Evolutionary conservation across 345 rosid species (phyloP), one percentile per base, ranked within the genome.

Genomic region (Excoecaria agallocha): DNA sequence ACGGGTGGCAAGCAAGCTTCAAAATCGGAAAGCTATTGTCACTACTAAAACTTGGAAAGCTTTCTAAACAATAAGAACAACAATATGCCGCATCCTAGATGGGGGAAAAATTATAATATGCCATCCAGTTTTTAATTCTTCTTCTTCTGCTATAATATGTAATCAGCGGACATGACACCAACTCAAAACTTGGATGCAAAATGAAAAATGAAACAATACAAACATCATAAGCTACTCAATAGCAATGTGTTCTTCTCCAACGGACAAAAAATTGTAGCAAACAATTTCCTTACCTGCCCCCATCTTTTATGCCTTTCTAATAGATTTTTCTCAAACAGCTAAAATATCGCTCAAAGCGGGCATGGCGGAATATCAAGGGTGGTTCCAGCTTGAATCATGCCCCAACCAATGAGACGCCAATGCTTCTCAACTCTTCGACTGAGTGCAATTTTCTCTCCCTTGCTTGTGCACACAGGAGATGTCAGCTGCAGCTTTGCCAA

Each of bases 401-500:
- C 99, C 98, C 98, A 91, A 11, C 98, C 96, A 5, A 95, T 93
- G 45, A 95, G 89, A 78, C 96, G 93, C 97, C 96, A 93, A 78
- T 93, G 99, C 86, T 90, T 95, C 80, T 95, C 96, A 19, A 95
- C 96, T 49, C 96, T 77, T 13, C 96, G 74, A 67, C 98, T 95
- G 2, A 91, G 84, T 3, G 98, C 96, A 58, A 93, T 85, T 82
- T 95, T 93, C 87, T 95, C 99, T 19, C 94, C 94, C 77, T 70
- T 87, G 84, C 90, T 91, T 49, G 99, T 95, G 83, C 99, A 95
- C 63, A 93, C 98, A 0, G 99, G 98, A 16, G 97, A 87, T 0
- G 98, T 89, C 68, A 95, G 86, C 58, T 91, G 97, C 82, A 95
- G 80, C 80, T 95, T 93, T 2, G 96, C 99, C 82, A 95, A 84